phyloP scores from a whole-genome alignment of 306 rosid genomes.

The Echinosophora koreensis region DNA sequence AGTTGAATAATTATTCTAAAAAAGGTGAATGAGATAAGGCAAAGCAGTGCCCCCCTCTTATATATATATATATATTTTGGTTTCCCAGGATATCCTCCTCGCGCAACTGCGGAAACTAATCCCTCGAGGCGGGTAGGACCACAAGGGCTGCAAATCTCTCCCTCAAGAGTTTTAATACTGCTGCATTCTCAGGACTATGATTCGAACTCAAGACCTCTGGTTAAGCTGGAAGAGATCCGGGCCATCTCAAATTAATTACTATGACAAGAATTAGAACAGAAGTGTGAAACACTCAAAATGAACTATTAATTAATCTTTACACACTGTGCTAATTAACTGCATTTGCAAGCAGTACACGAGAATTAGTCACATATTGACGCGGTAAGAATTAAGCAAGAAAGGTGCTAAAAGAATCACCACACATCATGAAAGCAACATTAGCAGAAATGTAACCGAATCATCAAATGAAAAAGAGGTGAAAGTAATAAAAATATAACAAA shows the following conservation, averaged over 20 bases:
- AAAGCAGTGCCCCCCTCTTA: too few species aligned
- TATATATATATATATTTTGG: too few species aligned
- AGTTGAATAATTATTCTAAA: slow-evolving; percentile 22
- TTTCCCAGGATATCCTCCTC: too few species aligned
- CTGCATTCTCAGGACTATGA: too few species aligned
- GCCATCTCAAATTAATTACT: slow-evolving; percentile 44
- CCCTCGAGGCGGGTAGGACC: too few species aligned
- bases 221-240: too few species aligned
- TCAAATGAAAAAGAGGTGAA: slow-evolving; percentile 32
- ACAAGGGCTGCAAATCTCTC: too few species aligned
- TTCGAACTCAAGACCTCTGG: too few species aligned
- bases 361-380: slow-evolving; percentile 50
- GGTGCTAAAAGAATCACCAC: slow-evolving; percentile 37
- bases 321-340: neutral
- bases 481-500: slow-evolving; percentile 32
- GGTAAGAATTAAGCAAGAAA: slow-evolving; percentile 40
- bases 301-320: neutral
- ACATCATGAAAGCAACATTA: slow-evolving; percentile 47
- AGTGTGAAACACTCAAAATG: slow-evolving; percentile 35
- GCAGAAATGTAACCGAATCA: slow-evolving; percentile 48
- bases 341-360: slow-evolving; percentile 36
- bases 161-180: too few species aligned
- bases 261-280: slow-evolving; percentile 2
- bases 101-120: too few species aligned
- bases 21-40: slow-evolving; percentile 42